Percentiles rank a stretch among this genome's conserved stretches.
phyloP scores from a whole-genome alignment of 2,329 filamentous ascomycete species.

The Phyllosticta ampelicida region DNA sequence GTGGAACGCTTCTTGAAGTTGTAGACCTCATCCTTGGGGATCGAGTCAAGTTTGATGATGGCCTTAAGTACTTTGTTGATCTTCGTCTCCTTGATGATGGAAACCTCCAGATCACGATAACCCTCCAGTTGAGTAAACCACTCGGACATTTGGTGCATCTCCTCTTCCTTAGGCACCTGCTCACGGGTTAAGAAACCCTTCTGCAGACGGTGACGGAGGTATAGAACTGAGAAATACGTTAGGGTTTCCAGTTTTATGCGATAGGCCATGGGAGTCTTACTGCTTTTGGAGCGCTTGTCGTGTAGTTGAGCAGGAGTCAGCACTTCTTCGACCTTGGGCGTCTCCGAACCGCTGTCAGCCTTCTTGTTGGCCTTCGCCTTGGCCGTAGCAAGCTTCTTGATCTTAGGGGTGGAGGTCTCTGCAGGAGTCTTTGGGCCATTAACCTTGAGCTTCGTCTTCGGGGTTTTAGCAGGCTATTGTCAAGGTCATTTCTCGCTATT shows the following conservation, averaged over 20 bases:
- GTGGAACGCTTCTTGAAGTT: slow-evolving; percentile 79
- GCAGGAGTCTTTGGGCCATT: slow-evolving; percentile 28
- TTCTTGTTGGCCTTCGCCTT: slow-evolving; percentile 45
- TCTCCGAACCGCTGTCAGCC: slow-evolving; percentile 43
- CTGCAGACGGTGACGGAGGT: slow-evolving; percentile 87
- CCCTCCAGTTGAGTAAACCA: slow-evolving; percentile 72
- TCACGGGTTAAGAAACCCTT: slow-evolving; percentile 85
- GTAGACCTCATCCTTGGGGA: slow-evolving; percentile 82
- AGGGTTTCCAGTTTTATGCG: neutral
- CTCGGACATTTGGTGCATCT: slow-evolving; percentile 69
- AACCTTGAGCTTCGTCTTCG: slow-evolving; percentile 39
- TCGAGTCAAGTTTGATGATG: slow-evolving; percentile 75
- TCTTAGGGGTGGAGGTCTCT: slow-evolving; percentile 26
- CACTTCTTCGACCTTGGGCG: slow-evolving; percentile 40
- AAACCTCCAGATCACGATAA: slow-evolving; percentile 70
- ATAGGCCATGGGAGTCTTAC: slow-evolving; percentile 22
- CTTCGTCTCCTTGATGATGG: slow-evolving; percentile 83
- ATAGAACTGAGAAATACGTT: slow-evolving; percentile 52
- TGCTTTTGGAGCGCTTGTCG: slow-evolving; percentile 48
- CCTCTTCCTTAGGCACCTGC: slow-evolving; percentile 72
- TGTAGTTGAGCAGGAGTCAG: slow-evolving; percentile 45
- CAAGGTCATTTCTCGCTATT: slow-evolving; percentile 18
- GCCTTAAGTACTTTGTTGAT: slow-evolving; percentile 98
- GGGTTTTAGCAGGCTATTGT: slow-evolving; percentile 38
- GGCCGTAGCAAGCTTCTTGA: slow-evolving; percentile 23